Evolutionary conservation across 2,329 filamentous ascomycete genomes (phyloP).

Genomic region (Tolypocladium tundrense): DNA sequence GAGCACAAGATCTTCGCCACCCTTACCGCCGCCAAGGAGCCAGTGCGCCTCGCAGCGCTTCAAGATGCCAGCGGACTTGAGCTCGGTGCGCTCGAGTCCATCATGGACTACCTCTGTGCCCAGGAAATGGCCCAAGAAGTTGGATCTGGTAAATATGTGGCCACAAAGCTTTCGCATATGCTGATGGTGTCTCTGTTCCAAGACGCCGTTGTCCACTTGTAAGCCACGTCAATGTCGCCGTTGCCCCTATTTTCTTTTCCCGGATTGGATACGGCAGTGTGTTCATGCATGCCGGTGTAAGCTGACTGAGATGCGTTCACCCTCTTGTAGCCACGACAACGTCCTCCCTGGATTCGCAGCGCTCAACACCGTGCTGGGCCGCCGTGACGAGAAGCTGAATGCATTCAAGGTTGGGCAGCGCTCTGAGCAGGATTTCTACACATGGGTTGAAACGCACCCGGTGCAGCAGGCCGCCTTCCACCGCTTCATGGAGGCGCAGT

Average conservation of each 20-base stretch:
- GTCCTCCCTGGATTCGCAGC: slow-evolving; percentile 6
- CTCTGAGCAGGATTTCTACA: slow-evolving; percentile 8
- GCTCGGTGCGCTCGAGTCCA: slow-evolving; percentile 4
- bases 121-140: slow-evolving; percentile 6
- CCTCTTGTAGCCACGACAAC: slow-evolving; percentile 7
- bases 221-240: background rate
- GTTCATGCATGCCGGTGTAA: background rate
- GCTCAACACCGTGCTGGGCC: slow-evolving; percentile 6
- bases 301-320: background rate
- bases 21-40: slow-evolving; percentile 1
- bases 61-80: slow-evolving; percentile 3
- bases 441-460: slow-evolving; percentile 9
- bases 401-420: slow-evolving; percentile 9
- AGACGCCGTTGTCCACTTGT: slow-evolving; percentile 9
- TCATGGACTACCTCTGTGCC: slow-evolving; percentile 7
- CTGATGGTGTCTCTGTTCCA: slow-evolving; percentile 6
- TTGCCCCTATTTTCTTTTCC: background rate
- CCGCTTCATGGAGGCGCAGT: slow-evolving; percentile 15
- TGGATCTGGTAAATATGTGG: slow-evolving; percentile 1
- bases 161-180: slow-evolving; percentile 6
- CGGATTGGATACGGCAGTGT: background rate
- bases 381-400: slow-evolving; percentile 4
- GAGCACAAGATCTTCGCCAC: slow-evolving; percentile 7
- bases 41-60: slow-evolving; percentile 4
- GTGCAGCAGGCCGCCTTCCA: slow-evolving; percentile 12